Evolutionary conservation across 768 basidiomycete species (phyloP), one percentile per base, ranked within the genome.

Genomic region (Boletus subparvulus): DNA sequence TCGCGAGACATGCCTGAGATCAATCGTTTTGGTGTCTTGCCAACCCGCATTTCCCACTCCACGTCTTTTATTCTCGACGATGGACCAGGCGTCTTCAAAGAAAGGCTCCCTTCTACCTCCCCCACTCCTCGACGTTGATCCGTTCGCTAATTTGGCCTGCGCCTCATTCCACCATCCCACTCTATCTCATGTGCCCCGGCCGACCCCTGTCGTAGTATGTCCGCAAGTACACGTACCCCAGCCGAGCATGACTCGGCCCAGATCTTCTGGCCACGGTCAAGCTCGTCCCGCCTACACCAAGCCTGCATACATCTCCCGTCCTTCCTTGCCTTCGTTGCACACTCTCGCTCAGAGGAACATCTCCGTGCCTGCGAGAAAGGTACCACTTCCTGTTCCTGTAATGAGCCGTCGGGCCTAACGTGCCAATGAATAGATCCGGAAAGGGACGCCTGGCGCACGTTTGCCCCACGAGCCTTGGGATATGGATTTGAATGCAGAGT

Each of bases 121-220:
- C 1, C 14, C 62, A 12, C 50, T 88, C 19, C 74, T 87, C 26
- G 88, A 89, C 62, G 83, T 86, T 50, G 88, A 90, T 63, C 88
- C 88, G 2, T 90, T 90, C 62, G 88, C 88, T 21, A 83, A 85
- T 58, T 74, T 86, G 45, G 16, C 78, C 56, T 35, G 37, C 24
- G 5, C 54, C 53, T 24, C 32, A 4, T 32, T 32, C 32, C 11
- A 32, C 32, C 32, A 32, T 11, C 32, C 10, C 32, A 40, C 41
- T 41, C 47, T 61, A 16, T 61, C 66, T 17, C 51, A 57, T 16
- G 51, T 40, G 6, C 52, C 47, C 11, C 49, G 35, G 36, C 56
- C 63, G 21, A 56, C 57, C 45, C 37, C 54, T 12, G 62, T 64
- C 13, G 28, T 61, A 13, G 59, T 66, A 3, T 59, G 61, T 17